Percentiles rank a stretch among this genome's conserved stretches.
These are phyloP conservation scores for Phialocephala sp. DNA, from an alignment of 2,329 filamentous ascomycete genomes.

Conservation along the genomic window DNA sequence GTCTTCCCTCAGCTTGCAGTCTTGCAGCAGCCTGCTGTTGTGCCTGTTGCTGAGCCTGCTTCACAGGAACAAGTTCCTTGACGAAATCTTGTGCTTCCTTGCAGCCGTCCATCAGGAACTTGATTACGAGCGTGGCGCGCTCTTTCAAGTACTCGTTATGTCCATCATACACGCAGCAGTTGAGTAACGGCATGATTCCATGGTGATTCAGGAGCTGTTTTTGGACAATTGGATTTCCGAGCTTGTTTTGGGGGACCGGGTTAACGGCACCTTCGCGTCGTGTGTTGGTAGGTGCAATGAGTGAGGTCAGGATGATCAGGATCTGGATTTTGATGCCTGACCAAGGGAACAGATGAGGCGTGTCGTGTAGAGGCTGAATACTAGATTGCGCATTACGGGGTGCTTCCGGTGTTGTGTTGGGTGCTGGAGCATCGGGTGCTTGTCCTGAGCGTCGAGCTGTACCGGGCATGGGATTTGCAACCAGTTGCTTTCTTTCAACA, in stretches of 20 bases:
- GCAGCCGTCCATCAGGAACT: constrained; percentile 79
- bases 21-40: constrained; percentile 32
- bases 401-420: background rate
- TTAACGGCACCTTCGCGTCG: constrained; percentile 67
- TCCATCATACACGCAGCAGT: constrained; percentile 89
- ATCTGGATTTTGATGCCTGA: constrained; percentile 88
- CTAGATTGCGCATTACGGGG: constrained; percentile 35
- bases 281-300: constrained; percentile 80
- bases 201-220: constrained; percentile 84
- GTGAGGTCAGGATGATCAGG: constrained; percentile 84
- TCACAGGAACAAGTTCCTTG: constrained; percentile 53
- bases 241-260: constrained; percentile 83
- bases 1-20: constrained; percentile 24
- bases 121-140: constrained; percentile 86
- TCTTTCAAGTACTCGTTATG: constrained; percentile 95
- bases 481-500: constrained; percentile 81
- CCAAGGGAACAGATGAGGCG: constrained; percentile 69
- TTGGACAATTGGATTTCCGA: constrained; percentile 80
- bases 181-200: constrained; percentile 85
- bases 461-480: constrained; percentile 47
- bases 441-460: constrained; percentile 47
- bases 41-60: constrained; percentile 35
- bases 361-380: constrained; percentile 62
- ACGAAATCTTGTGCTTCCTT: constrained; percentile 76
- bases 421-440: background rate